These are phyloP conservation scores for Aureobasidium lini DNA, from an alignment of 2,329 filamentous ascomycete species.

Conservation along the genomic window DNA sequence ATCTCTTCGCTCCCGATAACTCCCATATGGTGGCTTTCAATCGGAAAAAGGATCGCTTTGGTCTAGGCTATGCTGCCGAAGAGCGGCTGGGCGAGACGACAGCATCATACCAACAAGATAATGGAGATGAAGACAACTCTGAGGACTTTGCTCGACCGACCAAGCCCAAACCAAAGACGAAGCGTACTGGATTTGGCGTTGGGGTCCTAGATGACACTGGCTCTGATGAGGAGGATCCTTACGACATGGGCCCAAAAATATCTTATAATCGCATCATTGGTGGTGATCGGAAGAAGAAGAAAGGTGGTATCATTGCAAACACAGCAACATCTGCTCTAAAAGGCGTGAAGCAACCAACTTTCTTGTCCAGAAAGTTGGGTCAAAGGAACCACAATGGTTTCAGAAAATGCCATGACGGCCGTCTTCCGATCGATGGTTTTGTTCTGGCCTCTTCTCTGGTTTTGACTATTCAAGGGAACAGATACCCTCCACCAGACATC, in stretches of 20 bases:
- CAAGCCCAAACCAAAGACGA: slow-evolving; percentile 41
- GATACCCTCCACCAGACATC: slow-evolving; percentile 59
- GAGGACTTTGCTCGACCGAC: slow-evolving; percentile 27
- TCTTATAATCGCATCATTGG: slow-evolving; percentile 78
- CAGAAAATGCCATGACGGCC: slow-evolving; percentile 74
- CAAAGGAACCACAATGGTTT: slow-evolving; percentile 41
- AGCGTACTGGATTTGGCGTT: slow-evolving; percentile 69
- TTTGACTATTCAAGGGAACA: slow-evolving; percentile 38
- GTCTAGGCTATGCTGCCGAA: slow-evolving; percentile 60
- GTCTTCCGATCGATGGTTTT: slow-evolving; percentile 73
- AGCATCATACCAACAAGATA: slow-evolving; percentile 16
- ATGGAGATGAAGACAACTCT: slow-evolving; percentile 28
- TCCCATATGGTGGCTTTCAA: slow-evolving; percentile 58
- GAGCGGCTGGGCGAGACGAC: slow-evolving; percentile 34
- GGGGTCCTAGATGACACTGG: slow-evolving; percentile 87
- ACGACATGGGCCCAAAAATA: slow-evolving; percentile 84
- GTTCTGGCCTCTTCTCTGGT: slow-evolving; percentile 51
- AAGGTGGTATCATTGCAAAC: slow-evolving; percentile 25
- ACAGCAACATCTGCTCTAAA: slow-evolving; percentile 15
- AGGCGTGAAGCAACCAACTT: slow-evolving; percentile 51
- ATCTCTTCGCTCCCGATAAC: slow-evolving; percentile 83
- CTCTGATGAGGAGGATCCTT: slow-evolving; percentile 91
- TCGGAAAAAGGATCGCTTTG: slow-evolving; percentile 61
- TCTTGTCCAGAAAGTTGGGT: slow-evolving; percentile 58
- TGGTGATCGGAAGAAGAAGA: slow-evolving; percentile 67